Evolutionary conservation across 2,329 filamentous ascomycete species (phyloP), one percentile per base, ranked within the genome.

Genomic region (Fusarium mundagurra): DNA sequence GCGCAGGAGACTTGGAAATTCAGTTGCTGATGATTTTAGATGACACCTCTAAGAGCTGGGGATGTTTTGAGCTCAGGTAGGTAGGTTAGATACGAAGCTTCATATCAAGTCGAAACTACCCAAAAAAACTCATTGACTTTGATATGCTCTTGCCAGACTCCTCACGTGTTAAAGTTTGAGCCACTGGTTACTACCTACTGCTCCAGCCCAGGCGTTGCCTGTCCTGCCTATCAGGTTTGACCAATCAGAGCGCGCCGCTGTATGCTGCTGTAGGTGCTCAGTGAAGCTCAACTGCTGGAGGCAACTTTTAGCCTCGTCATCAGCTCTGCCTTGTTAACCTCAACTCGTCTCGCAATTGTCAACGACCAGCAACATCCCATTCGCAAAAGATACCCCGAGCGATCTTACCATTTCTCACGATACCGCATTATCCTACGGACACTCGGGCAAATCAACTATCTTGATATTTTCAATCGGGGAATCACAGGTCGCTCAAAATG

Each of bases 401-500:
- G 60, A 65, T 54, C 48, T 51, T 34, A 48, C 33, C 66, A 73
- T 53, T 64, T 50, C 38, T 57, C 61, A 47, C 74, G 57, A 73
- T 54, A 59, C 31, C 38, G 31, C 53, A 27, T 51, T 27, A 55
- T 61, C 24, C 48, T 39, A 34, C 27, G 20, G 48, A 33, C 16
- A 34, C 34, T 43, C 36, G 33, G 18, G 44, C 63, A 64, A 36
- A 17, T 34, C 61, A 24, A 24, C 48, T 38, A 57, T 31, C 67
- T 68, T 64, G 55, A 60, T 53, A 66, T 63, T 61, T 67, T 58
- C 60, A 47, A 66, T 60, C 60, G 53, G 69, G 69, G 34, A 68
- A 68, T 60, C 61, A 54, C 57, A 76, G 61, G 59, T 70, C 60
- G 57, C 71, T 71, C 85, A 92, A 81, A 80, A 99, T 99, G 96